These are phyloP conservation scores for Yamadazyma atmosphaerica DNA, from an alignment of 1,139 yeast genomes.

Conservation along the genomic window DNA sequence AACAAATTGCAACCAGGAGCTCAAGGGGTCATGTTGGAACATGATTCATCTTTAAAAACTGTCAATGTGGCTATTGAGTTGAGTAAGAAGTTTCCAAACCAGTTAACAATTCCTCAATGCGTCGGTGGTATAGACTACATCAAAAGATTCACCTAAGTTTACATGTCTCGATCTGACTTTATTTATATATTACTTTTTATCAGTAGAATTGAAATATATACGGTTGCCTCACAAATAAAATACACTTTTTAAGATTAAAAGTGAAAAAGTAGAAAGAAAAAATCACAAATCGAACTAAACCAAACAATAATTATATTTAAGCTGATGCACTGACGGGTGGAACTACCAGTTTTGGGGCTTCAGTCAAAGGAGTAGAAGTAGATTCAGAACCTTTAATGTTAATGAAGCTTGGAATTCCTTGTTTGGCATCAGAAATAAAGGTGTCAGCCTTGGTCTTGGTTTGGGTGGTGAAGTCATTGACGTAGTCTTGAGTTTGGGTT, in stretches of 20 bases:
- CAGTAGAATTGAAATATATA: neutral
- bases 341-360: conserved; percentile 15
- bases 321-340: conserved; percentile 21
- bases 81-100: conserved; percentile 44
- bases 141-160: conserved; percentile 22
- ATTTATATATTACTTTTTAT: neutral
- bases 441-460: conserved; percentile 40
- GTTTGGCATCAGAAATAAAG: conserved; percentile 33
- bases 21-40: conserved; percentile 76
- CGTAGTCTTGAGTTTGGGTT: conserved; percentile 42
- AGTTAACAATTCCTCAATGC: conserved; percentile 82
- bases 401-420: conserved; percentile 14
- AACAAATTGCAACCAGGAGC: conserved; percentile 46
- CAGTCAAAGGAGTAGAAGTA: conserved; percentile 13
- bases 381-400: conserved; percentile 9
- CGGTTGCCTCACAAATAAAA: neutral
- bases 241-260: too few species aligned
- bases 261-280: neutral
- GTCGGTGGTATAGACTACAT: conserved; percentile 60
- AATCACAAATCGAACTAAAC: neutral
- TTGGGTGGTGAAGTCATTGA: conserved; percentile 33
- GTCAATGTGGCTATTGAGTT: conserved; percentile 69
- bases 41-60: conserved; percentile 69
- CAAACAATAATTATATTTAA: conserved; percentile 5
- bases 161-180: neutral